These are phyloP conservation scores for Xylaria sp. DNA, from an alignment of 2,329 filamentous ascomycete species.

Conservation along the genomic window DNA sequence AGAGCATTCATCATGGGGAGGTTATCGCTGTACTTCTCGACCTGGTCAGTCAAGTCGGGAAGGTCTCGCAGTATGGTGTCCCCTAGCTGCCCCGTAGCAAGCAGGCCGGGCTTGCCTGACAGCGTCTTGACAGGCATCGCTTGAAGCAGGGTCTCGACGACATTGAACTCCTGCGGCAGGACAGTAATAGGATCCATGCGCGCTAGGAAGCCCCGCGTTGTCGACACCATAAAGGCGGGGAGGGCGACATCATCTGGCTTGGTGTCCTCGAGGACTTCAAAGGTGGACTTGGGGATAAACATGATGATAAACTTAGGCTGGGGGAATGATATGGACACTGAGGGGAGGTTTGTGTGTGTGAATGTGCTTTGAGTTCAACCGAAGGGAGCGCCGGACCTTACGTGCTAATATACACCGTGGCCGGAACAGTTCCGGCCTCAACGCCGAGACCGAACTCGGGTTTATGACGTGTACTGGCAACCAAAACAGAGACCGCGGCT, in stretches of 20 bases:
- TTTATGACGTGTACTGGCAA: constrained; percentile 4
- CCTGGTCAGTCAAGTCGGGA: constrained; percentile 72
- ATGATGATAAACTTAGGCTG: constrained; percentile 24
- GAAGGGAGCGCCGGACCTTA: not conserved
- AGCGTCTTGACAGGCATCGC: constrained; percentile 69
- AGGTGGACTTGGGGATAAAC: constrained; percentile 42
- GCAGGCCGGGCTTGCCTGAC: constrained; percentile 74
- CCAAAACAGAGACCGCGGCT: not conserved
- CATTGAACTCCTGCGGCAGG: constrained; percentile 74
- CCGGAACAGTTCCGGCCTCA: constrained; percentile 26
- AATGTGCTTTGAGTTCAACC: constrained; percentile 3
- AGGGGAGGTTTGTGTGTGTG: no score
- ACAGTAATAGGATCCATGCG: constrained; percentile 62
- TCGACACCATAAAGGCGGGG: constrained; percentile 80
- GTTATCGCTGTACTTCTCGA: constrained; percentile 74
- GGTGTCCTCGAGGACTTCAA: constrained; percentile 66
- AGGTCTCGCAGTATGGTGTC: constrained; percentile 73
- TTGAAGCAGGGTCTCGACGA: constrained; percentile 59
- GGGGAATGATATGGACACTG: not conserved
- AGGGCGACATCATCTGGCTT: constrained; percentile 64
- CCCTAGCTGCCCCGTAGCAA: constrained; percentile 75
- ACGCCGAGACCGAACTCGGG: constrained; percentile 23
- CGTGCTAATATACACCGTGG: constrained; percentile 26
- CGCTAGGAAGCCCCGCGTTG: constrained; percentile 73
- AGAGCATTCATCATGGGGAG: constrained; percentile 81